A percentile compares a stretch with the other conserved stretches of the same genome.
Evolutionary conservation across 805 yeast genomes (phyloP).

Genomic region (Nakazawaea populi): DNA sequence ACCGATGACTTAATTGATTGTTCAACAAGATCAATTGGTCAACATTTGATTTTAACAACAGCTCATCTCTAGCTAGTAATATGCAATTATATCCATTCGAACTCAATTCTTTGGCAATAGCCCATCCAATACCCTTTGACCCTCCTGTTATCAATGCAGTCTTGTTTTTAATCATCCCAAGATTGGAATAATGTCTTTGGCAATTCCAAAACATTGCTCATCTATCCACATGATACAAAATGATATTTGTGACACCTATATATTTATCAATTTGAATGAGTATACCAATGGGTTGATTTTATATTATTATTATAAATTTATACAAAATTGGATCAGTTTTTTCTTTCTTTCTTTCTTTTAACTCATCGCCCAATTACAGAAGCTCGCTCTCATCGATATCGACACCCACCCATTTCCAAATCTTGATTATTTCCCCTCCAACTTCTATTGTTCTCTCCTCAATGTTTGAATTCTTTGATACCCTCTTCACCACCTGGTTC

Average conservation of each 20-base stretch:
- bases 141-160: slow-evolving; percentile 65
- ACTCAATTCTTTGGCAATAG: slow-evolving; percentile 47
- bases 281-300: no score
- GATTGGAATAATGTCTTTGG: not conserved
- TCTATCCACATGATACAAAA: not conserved
- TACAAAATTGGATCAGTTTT: no score
- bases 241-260: not conserved
- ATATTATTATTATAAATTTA: no score
- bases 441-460: slow-evolving; percentile 59
- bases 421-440: slow-evolving; percentile 82
- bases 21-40: slow-evolving; percentile 5
- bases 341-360: not conserved
- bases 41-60: slow-evolving; percentile 24
- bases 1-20: slow-evolving; percentile 23
- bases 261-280: not conserved
- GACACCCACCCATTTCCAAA: slow-evolving; percentile 73
- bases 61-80: slow-evolving; percentile 42
- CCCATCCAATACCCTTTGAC: slow-evolving; percentile 60
- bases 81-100: slow-evolving; percentile 45
- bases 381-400: slow-evolving; percentile 5
- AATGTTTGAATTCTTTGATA: slow-evolving; percentile 66
- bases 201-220: not conserved
- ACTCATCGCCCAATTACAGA: not conserved
- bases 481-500: slow-evolving; percentile 45
- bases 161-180: slow-evolving; percentile 10